Evolutionary conservation across 805 yeast species (phyloP).

Genomic region (Lipomyces oligophaga): DNA sequence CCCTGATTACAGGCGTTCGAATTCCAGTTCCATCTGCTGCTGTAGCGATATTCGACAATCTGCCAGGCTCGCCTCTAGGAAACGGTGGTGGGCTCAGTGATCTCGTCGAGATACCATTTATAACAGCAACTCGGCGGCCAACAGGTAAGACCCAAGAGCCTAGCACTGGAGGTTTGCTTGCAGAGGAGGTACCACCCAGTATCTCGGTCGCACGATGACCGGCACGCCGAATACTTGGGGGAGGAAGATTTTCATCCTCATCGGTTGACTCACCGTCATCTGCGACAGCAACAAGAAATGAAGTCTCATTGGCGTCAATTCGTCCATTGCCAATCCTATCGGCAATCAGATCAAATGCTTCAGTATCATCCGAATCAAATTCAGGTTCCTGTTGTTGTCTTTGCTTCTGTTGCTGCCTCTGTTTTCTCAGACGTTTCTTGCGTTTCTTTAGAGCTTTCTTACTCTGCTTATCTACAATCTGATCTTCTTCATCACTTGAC

Average conservation of each 20-base stretch:
- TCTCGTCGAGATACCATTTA: conserved; percentile 89
- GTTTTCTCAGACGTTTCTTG: conserved; percentile 12
- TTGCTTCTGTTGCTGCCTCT: too few species aligned
- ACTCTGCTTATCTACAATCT: conserved; percentile 13
- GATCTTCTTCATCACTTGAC: conserved; percentile 33
- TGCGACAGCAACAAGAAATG: conserved; percentile 35
- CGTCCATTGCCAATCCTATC: conserved; percentile 39
- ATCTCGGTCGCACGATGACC: conserved; percentile 89
- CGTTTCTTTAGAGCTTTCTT: conserved; percentile 16
- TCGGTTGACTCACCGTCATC: conserved; percentile 87
- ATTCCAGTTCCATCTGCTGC: conserved; percentile 1
- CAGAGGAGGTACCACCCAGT: conserved; percentile 69
- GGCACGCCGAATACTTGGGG: conserved; percentile 54
- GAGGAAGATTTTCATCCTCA: conserved; percentile 81
- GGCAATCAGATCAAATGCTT: conserved; percentile 19
- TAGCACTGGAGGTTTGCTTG: conserved; percentile 85
- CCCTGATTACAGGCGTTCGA: not conserved
- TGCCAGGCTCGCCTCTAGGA: conserved; percentile 16
- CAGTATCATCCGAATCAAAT: conserved; percentile 18
- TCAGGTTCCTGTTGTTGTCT: too few species aligned
- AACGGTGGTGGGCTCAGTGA: conserved; percentile 55
- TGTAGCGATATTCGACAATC: conserved; percentile 3
- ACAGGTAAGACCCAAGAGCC: conserved; percentile 84
- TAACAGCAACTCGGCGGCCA: conserved; percentile 83
- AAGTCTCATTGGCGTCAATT: conserved; percentile 31